Base-by-base conservation (phyloP, 257 asterid species). In the Oldenlandia corymbosa region DNA sequence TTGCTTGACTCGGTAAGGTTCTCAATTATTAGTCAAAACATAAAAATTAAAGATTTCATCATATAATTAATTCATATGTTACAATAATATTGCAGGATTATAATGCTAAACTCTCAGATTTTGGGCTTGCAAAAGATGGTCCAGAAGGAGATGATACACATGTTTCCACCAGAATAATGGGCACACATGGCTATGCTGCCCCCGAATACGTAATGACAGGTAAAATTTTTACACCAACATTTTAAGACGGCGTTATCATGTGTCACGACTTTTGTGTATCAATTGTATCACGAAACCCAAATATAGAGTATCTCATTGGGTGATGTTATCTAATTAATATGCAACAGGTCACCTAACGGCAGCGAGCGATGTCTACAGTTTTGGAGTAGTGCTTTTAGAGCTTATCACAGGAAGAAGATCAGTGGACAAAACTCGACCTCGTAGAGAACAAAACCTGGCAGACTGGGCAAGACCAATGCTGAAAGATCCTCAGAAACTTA, bases 131-230 rank as follows among this genome's bases (percentile, higher is more conserved):
- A 1, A 86, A 77, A 59, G 98, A 88, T 61, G 98, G 98, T 26
- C 98, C 98, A 0, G 96, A 91, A 71, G 98, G 94, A 41, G 98
- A 91, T 54, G 83, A 88, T 9, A 84, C 98, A 10, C 98, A 91
- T 50, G 96, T 91, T 51, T 88, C 98, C 7, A 91, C 98, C 0
- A 85, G 96, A 53, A 95, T 91, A 5, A 84, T 91, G 95, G 98
- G 98, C 46, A 91, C 98, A 0, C 94, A 83, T 0, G 97, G 97
- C 20, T 90, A 90, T 24, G 97, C 97, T 24, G 97, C 97, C 6
- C 97, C 97, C 0, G 97, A 90, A 63, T 90, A 90, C 72, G 28
- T 90, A 58, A 80, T 90, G 95, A 90, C 97, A 13, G 96, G 95
- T 87, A 71, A n/a, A n/a, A n/a, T n/a, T n/a, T n/a, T n/a, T n/a